Evolutionary conservation across 352 stramenopile genomes (phyloP).

Genomic region (Peronosclerospora sorghi): DNA sequence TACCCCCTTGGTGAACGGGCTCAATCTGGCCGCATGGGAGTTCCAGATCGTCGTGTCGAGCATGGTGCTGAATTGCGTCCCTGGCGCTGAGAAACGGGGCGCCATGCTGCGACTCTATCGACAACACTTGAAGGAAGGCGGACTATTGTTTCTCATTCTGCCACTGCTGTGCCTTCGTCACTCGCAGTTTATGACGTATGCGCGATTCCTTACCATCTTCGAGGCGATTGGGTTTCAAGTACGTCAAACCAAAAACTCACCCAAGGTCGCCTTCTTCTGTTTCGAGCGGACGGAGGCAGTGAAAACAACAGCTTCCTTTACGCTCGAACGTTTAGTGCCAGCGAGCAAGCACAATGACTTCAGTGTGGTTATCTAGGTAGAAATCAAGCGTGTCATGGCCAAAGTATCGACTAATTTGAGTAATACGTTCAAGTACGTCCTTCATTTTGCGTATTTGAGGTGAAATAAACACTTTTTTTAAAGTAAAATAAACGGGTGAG

Average conservation of each 20-base stretch:
- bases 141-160: slow-evolving; percentile 65
- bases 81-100: slow-evolving; percentile 71
- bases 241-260: slow-evolving; percentile 64
- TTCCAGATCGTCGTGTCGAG: slow-evolving; percentile 92
- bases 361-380: slow-evolving; percentile 46
- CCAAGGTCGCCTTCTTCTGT: slow-evolving; percentile 76
- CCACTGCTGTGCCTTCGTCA: slow-evolving; percentile 63
- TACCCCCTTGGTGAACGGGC: too few relatives aligned
- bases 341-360: slow-evolving; percentile 61
- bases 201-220: slow-evolving; percentile 56
- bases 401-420: too few relatives aligned
- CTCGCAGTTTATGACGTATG: slow-evolving; percentile 67
- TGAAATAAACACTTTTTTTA: too few relatives aligned
- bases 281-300: slow-evolving; percentile 35
- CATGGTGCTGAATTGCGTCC: slow-evolving; percentile 96
- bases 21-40: slow-evolving; percentile 32
- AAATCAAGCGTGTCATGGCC: slow-evolving; percentile 2
- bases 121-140: slow-evolving; percentile 36
- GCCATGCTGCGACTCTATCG: slow-evolving; percentile 61
- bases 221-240: slow-evolving; percentile 54
- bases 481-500: too few relatives aligned
- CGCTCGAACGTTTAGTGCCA: slow-evolving; percentile 31
- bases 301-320: slow-evolving; percentile 23
- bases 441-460: too few relatives aligned
- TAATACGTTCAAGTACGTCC: slow-evolving; percentile 36